Base-by-base conservation (phyloP, 345 rosid species). In the Lumnitzera littorea region DNA sequence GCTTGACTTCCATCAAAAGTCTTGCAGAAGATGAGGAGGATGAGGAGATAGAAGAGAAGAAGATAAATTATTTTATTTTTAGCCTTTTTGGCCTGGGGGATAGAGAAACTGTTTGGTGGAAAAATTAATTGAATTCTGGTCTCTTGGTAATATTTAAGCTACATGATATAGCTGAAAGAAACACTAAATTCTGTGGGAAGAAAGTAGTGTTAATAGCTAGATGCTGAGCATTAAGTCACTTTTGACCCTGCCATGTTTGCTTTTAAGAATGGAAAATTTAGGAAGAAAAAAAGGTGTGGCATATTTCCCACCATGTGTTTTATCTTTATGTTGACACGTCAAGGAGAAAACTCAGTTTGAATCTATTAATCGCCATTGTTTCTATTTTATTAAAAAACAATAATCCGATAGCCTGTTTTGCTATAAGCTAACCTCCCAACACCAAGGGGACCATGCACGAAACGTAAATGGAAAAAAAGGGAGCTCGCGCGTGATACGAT, bases 241-340 rank as follows among this genome's bases (percentile, higher is more conserved):
- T 36, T 36, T 36, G 43, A 36, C 43, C 7, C 1, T 36, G 43
- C 43, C 43, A 5, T 47, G 13, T 48, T 46, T 25, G 60, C 27
- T 29, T 76, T 59, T 0, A 36, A 41, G 62, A 36, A 52, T 57
- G 65, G 56, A 65, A 57, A 69, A 66, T 64, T 69, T 70, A 58
- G 55, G 63, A 68, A 74, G 63, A 60, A 65, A 27, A 73, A 74
- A 75, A 79, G 78, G 54, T 36, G 67, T 62, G 72, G 83, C 69
- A 15, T 36, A 58, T 70, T 60, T 4, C 16, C 50, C 31, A 55
- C 70, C 75, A 64, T 46, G 56, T 74, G 78, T 65, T 61, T 41
- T 46, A 20, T 58, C 17, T 29, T 9, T 14, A 48, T 4, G 49
- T 58, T 50, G 62, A 77, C 73, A 72, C 62, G 56, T 69, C 41